These are phyloP conservation scores for Ulota crispa DNA, from an alignment of 225 moss, liverwort and hornwort species.

Conservation along the genomic window DNA sequence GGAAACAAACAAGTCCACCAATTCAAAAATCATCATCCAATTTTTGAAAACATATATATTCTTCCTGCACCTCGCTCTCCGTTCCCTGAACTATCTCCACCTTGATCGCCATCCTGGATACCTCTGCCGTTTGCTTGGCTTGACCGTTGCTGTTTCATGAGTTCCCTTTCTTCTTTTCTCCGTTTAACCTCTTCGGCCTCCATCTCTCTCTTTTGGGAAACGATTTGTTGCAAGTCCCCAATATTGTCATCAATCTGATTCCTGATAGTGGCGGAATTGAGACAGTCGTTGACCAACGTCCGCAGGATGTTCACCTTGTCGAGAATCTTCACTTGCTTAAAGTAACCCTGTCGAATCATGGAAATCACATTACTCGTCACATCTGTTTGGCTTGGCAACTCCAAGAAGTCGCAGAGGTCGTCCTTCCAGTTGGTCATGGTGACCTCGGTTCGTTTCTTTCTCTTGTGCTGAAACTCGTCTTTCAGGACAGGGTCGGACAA, in stretches of 20 bases:
- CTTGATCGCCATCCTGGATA: constrained; percentile 46
- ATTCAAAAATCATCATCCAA: not conserved
- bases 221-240: constrained; percentile 76
- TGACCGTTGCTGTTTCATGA: constrained; percentile 59
- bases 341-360: constrained; percentile 82
- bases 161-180: constrained; percentile 69
- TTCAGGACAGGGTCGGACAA: constrained; percentile 73
- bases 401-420: constrained; percentile 88
- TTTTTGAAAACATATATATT: not conserved
- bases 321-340: constrained; percentile 58
- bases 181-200: constrained; percentile 71
- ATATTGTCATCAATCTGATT: constrained; percentile 92
- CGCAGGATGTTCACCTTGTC: constrained; percentile 85
- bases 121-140: constrained; percentile 41
- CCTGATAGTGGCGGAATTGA: constrained; percentile 72
- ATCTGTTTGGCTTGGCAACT: constrained; percentile 67
- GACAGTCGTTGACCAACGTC: constrained; percentile 68
- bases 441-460: constrained; percentile 80
- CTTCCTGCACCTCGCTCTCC: constrained; percentile 42
- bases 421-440: constrained; percentile 72
- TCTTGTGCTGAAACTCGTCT: constrained; percentile 85
- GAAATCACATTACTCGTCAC: constrained; percentile 56
- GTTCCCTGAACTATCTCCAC: constrained; percentile 46
- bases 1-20: constrained; percentile 1
- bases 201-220: constrained; percentile 74